These are phyloP conservation scores for Apiotrichum brassicae DNA, from an alignment of 1,284 basidiomycete species.

Conservation along the genomic window DNA sequence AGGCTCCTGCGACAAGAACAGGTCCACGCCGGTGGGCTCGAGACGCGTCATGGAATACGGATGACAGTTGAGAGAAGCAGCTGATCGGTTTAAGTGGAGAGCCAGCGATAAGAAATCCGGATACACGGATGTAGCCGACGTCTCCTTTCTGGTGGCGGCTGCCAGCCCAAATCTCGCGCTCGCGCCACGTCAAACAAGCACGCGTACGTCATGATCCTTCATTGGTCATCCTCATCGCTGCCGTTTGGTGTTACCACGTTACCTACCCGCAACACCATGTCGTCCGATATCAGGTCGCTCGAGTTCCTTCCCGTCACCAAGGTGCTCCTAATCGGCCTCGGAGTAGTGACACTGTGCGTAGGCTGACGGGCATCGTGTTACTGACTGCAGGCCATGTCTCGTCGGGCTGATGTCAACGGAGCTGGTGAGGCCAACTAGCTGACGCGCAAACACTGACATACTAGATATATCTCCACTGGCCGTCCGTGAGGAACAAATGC, in stretches of 20 bases:
- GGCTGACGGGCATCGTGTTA: too few relatives aligned
- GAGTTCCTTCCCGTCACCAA: constrained; percentile 18
- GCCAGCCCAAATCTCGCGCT: too few relatives aligned
- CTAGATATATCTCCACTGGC: not conserved
- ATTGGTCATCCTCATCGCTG: too few relatives aligned
- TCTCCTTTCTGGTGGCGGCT: not conserved
- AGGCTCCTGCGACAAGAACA: not conserved
- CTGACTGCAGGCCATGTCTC: not conserved
- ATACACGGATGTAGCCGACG: too few relatives aligned
- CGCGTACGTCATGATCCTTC: constrained; percentile 3
- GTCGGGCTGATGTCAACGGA: not conserved
- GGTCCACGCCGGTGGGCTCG: not conserved
- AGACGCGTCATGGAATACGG: not conserved
- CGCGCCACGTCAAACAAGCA: not conserved
- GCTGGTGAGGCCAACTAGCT: not conserved
- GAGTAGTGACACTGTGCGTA: constrained; percentile 56
- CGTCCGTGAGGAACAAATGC: not conserved
- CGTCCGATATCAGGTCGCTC: not conserved
- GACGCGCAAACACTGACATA: not conserved
- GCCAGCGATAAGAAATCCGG: too few relatives aligned
- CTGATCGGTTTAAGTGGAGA: too few relatives aligned
- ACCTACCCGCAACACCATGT: not conserved
- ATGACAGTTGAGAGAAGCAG: too few relatives aligned
- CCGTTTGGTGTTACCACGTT: not conserved
- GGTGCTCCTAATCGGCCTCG: constrained; percentile 56